Base-by-base conservation (phyloP, 2,329 filamentous ascomycete genomes). In the Fusarium hostae region DNA sequence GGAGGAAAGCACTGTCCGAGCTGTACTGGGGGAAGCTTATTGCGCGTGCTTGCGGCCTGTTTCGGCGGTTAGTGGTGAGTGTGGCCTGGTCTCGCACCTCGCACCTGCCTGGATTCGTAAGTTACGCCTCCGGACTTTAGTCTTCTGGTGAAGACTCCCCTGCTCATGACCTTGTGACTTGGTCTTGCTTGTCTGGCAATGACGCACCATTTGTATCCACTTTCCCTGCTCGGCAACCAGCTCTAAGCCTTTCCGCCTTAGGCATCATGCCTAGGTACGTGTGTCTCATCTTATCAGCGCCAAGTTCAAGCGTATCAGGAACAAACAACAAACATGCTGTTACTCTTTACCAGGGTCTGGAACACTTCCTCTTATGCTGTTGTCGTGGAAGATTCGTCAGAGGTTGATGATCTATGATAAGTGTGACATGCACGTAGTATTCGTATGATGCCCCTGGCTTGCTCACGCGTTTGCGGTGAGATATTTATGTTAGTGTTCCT, bases 131-230 rank as follows among this genome's bases (percentile, higher is more conserved):
- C 60, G 57, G 65, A 62, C 63, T 67, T 56, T 39, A 26, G 48
- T 52, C 48, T 40, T 52, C n/a, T n/a, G 34, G 48, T 66, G 60
- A 63, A 64, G 55, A 51, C 57, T 59, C 57, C 68, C 70, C 63
- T 70, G 70, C 50, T 55, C 51, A 52, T 69, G 73, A 52, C 72
- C 75, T 72, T 76, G 75, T 77, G 75, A 77, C 75, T 74, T 40
- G 48, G 32, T 40, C 48, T 39, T 52, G 34, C 48, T 9, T 48
- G 63, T 47, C 71, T 63, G 45, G 70, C 71, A 73, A 77, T 77
- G 75, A 77, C 76, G 76, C 76, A 77, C 72, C 72, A 77, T 66
- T 54, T 54, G 65, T 55, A 60, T 68, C 75, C 75, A 76, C 75
- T 69, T 67, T 72, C 63, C 63, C 59, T 76, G 70, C 71, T 63